These are phyloP conservation scores for Salix suchowensis DNA, from an alignment of 345 rosid species.

Conservation along the genomic window DNA sequence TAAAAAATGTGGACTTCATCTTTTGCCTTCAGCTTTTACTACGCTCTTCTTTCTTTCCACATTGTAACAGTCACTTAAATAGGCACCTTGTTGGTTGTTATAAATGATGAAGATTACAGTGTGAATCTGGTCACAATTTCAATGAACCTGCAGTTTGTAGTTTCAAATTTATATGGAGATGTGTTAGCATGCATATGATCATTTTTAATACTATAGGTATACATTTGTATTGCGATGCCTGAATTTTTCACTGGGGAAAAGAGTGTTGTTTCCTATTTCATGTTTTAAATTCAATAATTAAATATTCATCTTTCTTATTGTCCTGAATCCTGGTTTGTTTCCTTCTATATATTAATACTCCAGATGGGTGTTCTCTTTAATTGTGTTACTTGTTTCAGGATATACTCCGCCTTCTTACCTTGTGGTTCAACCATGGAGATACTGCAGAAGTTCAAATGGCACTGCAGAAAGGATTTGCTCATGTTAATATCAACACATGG, in stretches of 20 bases:
- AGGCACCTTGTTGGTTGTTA: neutral
- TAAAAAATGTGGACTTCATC: neutral
- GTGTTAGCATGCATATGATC: neutral
- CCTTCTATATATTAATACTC: neutral
- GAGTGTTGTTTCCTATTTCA: neutral
- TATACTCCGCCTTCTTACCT: conserved; percentile 92
- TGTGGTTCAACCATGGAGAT: conserved; percentile 99
- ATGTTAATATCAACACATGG: conserved; percentile 96
- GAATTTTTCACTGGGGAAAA: neutral
- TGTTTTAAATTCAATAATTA: neutral
- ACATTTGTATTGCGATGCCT: neutral
- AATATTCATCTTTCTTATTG: neutral
- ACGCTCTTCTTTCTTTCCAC: neutral
- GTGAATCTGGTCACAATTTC: neutral
- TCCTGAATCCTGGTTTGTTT: neutral
- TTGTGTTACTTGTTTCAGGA: conserved; percentile 52
- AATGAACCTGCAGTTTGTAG: neutral
- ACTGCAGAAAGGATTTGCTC: conserved; percentile 69
- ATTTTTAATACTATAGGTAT: neutral
- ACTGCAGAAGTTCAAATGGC: conserved; percentile 87
- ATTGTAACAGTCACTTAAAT: neutral
- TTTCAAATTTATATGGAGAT: neutral
- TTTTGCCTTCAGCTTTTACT: neutral
- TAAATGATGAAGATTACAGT: neutral
- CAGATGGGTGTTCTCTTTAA: conserved; percentile 1